Evolutionary conservation across 2,329 filamentous ascomycete genomes (phyloP).

Genomic region (Neonectria magnoliae): DNA sequence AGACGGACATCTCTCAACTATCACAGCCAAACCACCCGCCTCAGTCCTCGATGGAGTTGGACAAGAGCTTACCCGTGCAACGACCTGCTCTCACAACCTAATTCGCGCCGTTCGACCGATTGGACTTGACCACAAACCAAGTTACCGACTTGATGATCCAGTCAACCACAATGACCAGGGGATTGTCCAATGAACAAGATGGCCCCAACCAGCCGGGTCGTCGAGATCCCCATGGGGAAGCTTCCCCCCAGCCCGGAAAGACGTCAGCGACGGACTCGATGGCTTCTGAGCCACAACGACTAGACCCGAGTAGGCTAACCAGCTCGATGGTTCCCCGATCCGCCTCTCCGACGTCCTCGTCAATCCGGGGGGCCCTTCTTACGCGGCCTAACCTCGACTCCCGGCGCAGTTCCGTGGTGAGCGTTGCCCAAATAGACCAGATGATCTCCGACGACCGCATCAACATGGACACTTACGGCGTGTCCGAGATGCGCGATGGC

Average conservation of each 20-base stretch:
- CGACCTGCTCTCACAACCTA: conserved; percentile 2
- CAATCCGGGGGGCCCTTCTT: conserved; percentile 24
- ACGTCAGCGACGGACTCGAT: conserved; percentile 13
- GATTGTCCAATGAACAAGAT: background rate
- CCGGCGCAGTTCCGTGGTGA: conserved; percentile 43
- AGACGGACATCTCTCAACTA: background rate
- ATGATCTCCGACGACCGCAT: conserved; percentile 49
- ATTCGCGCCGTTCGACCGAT: conserved; percentile 1
- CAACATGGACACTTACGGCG: conserved; percentile 53
- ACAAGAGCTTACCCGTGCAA: conserved; percentile 1
- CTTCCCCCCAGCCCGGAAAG: conserved; percentile 9
- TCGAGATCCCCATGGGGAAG: conserved; percentile 13
- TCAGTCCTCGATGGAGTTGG: conserved; percentile 15
- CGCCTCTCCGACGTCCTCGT: conserved; percentile 14
- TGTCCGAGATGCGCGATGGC: conserved; percentile 56
- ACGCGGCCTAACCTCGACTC: conserved; percentile 36
- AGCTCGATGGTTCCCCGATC: conserved; percentile 15
- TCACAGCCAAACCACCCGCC: background rate
- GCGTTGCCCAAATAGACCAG: conserved; percentile 47
- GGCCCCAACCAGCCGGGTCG: conserved; percentile 8
- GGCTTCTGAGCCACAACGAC: conserved; percentile 16
- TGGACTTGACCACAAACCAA: background rate
- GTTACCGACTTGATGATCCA: background rate
- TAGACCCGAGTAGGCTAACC: conserved; percentile 38
- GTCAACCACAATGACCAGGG: background rate